Percentiles rank a stretch among this genome's conserved stretches.
These are phyloP conservation scores for Caryopteris hybrid DNA, from an alignment of 305 asterid genomes.

Conservation along the genomic window DNA sequence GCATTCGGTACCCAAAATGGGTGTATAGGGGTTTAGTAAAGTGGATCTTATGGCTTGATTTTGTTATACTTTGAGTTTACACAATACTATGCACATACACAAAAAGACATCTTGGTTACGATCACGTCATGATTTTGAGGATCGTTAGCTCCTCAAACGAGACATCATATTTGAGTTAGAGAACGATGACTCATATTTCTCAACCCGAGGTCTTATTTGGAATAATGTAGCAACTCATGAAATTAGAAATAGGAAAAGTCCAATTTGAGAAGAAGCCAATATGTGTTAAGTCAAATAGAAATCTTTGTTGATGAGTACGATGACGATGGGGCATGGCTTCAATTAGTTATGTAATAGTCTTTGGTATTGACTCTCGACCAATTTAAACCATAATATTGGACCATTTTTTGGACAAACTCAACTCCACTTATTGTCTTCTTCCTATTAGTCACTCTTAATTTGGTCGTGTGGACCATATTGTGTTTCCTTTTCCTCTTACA, in stretches of 20 bases:
- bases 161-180: too few species aligned
- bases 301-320: slow-evolving; percentile 1
- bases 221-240: not conserved
- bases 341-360: not conserved
- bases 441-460: not conserved
- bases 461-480: slow-evolving; percentile 15
- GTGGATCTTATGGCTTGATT: slow-evolving; percentile 8
- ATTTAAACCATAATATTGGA: not conserved
- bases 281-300: not conserved
- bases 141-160: too few species aligned
- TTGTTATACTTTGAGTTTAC: slow-evolving; percentile 1
- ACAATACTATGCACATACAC: not conserved
- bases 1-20: not conserved
- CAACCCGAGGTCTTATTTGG: too few species aligned
- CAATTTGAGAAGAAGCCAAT: not conserved
- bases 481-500: slow-evolving; percentile 18
- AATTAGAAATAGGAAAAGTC: not conserved
- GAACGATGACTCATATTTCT: too few species aligned
- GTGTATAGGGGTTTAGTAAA: not conserved
- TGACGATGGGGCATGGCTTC: slow-evolving; percentile 4
- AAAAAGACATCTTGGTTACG: not conserved
- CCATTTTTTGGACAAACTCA: too few species aligned
- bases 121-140: too few species aligned
- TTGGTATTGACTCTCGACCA: not conserved
- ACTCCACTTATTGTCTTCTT: too few species aligned